phyloP scores from a whole-genome alignment of 1,284 basidiomycete species.

The Melampsora larici-populina region DNA sequence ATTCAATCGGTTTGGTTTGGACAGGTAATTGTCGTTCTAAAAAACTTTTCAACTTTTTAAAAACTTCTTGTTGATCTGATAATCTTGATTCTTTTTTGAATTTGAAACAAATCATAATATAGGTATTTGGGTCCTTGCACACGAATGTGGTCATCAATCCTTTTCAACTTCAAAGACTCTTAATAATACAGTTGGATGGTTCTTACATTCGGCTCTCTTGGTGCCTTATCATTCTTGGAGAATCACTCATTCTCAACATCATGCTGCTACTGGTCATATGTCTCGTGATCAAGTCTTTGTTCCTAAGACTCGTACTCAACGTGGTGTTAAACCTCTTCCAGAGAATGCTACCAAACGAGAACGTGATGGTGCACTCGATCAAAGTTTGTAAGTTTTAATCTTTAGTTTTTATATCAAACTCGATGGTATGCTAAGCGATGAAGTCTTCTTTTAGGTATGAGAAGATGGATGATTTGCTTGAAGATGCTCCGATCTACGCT shows the following conservation, averaged over 20 bases:
- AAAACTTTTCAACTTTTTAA: not conserved
- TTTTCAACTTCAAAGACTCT: constrained; percentile 91
- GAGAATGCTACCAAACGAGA: constrained; percentile 56
- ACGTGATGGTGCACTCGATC: constrained; percentile 61
- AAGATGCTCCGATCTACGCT: constrained; percentile 85
- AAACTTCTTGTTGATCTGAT: not conserved
- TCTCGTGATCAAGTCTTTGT: constrained; percentile 97
- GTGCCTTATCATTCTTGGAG: constrained; percentile 99
- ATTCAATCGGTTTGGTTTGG: constrained; percentile 36
- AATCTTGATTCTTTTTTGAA: not conserved
- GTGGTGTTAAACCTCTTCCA: constrained; percentile 64
- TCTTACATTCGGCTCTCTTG: constrained; percentile 86
- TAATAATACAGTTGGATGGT: constrained; percentile 91
- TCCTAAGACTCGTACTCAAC: constrained; percentile 77
- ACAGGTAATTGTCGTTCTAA: constrained; percentile 22
- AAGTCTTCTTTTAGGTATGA: constrained; percentile 62
- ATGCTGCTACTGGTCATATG: constrained; percentile 90
- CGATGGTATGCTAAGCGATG: too few species aligned
- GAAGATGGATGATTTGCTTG: constrained; percentile 81
- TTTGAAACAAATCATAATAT: too few species aligned
- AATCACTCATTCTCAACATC: constrained; percentile 95
- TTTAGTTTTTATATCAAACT: not conserved
- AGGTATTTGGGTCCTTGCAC: constrained; percentile 42
- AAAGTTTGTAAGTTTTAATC: constrained; percentile 17
- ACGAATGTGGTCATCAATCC: constrained; percentile 77